Evolutionary conservation across 768 basidiomycete species (phyloP).

Genomic region (Leccinum boreale): DNA sequence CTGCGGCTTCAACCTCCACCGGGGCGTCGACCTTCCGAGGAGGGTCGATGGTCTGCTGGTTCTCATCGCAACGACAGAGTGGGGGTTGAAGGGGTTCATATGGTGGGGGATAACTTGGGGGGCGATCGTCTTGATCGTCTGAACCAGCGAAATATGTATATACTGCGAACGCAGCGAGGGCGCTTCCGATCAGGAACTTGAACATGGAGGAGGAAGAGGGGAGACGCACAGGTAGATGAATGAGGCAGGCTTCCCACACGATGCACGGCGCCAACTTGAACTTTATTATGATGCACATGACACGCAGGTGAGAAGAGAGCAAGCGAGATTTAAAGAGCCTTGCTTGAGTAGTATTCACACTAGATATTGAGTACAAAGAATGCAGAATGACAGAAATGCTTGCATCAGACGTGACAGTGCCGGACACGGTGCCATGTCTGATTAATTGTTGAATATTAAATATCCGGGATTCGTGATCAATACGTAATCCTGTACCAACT

Average conservation of each 20-base stretch:
- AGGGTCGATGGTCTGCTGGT: not conserved
- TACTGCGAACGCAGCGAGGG: conserved; percentile 1
- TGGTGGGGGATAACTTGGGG: not conserved
- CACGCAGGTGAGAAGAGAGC: not conserved
- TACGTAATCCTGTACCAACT: too few species aligned
- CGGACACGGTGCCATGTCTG: too few species aligned
- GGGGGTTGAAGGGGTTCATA: not conserved
- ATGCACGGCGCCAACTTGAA: not conserved
- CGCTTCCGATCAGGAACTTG: conserved; percentile 8
- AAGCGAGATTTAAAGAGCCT: not conserved
- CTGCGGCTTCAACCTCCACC: not conserved
- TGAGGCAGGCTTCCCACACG: not conserved
- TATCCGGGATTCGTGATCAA: too few species aligned
- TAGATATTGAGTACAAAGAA: conserved; percentile 7
- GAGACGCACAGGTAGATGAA: not conserved
- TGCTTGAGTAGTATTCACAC: not conserved
- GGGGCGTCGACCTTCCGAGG: not conserved
- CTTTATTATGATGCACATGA: not conserved
- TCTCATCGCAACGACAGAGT: conserved; percentile 5
- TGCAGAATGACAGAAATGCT: not conserved
- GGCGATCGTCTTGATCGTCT: conserved; percentile 4
- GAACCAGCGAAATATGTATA: conserved; percentile 6
- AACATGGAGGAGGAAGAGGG: conserved; percentile 7
- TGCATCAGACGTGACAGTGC: too few species aligned
- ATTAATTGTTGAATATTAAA: too few species aligned